Conservation (phyloP, 139 green algal genomes). For the Diplosphaera chodatii region DNA sequence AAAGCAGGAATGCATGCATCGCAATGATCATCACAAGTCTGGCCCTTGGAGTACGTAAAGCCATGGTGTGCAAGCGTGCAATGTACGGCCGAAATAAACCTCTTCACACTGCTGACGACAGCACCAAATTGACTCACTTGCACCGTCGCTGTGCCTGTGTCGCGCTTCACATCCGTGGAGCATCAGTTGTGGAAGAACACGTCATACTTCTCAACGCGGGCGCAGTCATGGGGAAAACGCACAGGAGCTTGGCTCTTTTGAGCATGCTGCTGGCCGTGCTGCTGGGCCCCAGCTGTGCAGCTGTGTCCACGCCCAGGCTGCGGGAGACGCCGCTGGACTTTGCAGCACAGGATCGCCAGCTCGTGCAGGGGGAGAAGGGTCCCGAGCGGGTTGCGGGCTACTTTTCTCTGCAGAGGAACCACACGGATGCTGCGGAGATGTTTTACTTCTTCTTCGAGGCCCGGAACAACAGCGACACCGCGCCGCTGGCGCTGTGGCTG, state of each 20-base stretch:
- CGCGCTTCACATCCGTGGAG: too few relatives aligned
- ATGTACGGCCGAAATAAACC: too few relatives aligned
- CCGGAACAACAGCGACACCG: background rate
- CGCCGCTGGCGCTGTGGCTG: background rate
- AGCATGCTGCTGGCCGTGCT: background rate
- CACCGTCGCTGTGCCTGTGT: too few relatives aligned
- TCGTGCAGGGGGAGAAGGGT: background rate
- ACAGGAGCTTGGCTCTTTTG: background rate
- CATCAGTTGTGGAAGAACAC: too few relatives aligned
- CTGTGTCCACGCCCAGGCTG: background rate
- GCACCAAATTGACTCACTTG: too few relatives aligned
- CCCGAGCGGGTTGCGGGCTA: background rate
- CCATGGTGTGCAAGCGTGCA: too few relatives aligned
- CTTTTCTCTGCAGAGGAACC: background rate
- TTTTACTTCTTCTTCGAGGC: conserved; percentile 89
- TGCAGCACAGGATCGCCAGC: background rate
- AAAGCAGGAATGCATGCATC: too few relatives aligned
- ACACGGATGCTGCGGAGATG: conserved; percentile 58
- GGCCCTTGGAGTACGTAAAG: too few relatives aligned
- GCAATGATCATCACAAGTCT: too few relatives aligned
- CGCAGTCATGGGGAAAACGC: background rate
- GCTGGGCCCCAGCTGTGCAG: background rate
- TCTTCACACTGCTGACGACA: too few relatives aligned
- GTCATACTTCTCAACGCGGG: too few relatives aligned
- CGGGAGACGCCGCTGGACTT: background rate